Conservation (phyloP, 352 stramenopile genomes). For the Phytophthora capsici region DNA sequence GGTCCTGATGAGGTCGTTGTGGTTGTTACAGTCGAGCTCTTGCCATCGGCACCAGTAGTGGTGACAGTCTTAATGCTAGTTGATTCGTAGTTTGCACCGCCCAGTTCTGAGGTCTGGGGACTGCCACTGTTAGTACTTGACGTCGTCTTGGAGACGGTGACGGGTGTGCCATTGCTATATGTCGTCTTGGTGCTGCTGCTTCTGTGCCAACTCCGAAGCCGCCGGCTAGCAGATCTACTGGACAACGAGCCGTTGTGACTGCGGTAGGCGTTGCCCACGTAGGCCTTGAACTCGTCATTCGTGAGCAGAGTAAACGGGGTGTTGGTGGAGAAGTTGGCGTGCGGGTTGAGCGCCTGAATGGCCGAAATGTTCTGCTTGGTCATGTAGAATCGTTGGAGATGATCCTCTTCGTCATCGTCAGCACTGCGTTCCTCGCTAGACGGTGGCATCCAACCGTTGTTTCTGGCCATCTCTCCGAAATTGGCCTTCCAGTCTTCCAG, state of each 20-base stretch:
- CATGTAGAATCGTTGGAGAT: slow-evolving; percentile 55
- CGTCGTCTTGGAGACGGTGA: slow-evolving; percentile 16
- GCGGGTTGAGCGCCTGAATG: slow-evolving; percentile 44
- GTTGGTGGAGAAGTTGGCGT: slow-evolving; percentile 57
- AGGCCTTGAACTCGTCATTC: slow-evolving; percentile 55
- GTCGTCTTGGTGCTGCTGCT: slow-evolving; percentile 33
- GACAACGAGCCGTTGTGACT: slow-evolving; percentile 19
- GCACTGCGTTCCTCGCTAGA: slow-evolving; percentile 33
- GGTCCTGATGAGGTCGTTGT: slow-evolving; percentile 32
- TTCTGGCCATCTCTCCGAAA: slow-evolving; percentile 36
- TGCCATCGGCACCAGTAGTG: slow-evolving; percentile 28
- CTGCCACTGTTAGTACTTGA: slow-evolving; percentile 21
- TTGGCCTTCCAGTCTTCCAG: slow-evolving; percentile 41
- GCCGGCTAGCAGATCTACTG: slow-evolving; percentile 17
- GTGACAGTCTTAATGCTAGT: slow-evolving; percentile 26
- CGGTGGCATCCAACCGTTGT: slow-evolving; percentile 41
- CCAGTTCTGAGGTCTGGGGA: slow-evolving; percentile 7
- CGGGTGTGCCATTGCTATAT: slow-evolving; percentile 23
- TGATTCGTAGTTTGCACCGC: slow-evolving; percentile 5
- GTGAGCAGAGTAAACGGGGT: slow-evolving; percentile 66
- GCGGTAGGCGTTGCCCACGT: slow-evolving; percentile 39
- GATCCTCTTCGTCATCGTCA: slow-evolving; percentile 48
- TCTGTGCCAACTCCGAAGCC: slow-evolving; percentile 29
- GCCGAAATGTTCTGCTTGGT: slow-evolving; percentile 47
- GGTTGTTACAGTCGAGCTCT: slow-evolving; percentile 24